Conservation (phyloP, 257 asterid species). For the Coffea eugenioides region DNA sequence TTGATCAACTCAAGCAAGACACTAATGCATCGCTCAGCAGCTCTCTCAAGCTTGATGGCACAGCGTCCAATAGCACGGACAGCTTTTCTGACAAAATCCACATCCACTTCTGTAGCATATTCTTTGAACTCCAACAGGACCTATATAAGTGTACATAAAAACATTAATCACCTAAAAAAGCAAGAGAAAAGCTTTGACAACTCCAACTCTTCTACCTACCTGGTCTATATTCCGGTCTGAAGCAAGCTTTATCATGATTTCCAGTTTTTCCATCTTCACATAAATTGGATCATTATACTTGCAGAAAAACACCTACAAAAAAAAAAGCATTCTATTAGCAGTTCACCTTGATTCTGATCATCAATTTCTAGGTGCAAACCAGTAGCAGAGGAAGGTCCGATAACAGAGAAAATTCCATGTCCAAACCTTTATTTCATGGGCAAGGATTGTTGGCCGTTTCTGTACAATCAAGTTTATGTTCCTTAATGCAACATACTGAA, state of each 20-base stretch:
- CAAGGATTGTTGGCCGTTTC: slow-evolving; percentile 94
- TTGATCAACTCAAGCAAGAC: slow-evolving; percentile 98
- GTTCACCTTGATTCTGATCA: background rate
- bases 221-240: slow-evolving; percentile 97
- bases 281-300: slow-evolving; percentile 98
- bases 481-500: slow-evolving; percentile 90
- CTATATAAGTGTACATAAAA: slow-evolving; percentile 35
- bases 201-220: slow-evolving; percentile 44
- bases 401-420: slow-evolving; percentile 1
- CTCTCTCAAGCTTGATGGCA: slow-evolving; percentile 99
- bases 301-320: slow-evolving; percentile 86
- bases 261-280: slow-evolving; percentile 98
- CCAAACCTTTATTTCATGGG: slow-evolving; percentile 90
- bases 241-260: slow-evolving; percentile 99
- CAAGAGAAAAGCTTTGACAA: slow-evolving; percentile 15
- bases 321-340: slow-evolving; percentile 11
- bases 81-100: slow-evolving; percentile 97
- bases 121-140: slow-evolving; percentile 96
- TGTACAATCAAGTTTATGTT: slow-evolving; percentile 97
- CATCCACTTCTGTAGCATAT: slow-evolving; percentile 99
- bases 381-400: slow-evolving; percentile 10
- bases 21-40: slow-evolving; percentile 98
- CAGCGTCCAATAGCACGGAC: slow-evolving; percentile 99
- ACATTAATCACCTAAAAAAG: slow-evolving; percentile 17
- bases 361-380: slow-evolving; percentile 13